Percentiles rank a stretch among this genome's conserved stretches.
phyloP scores from a whole-genome alignment of 2,329 filamentous ascomycete genomes.

The Nothopassalora personata region DNA sequence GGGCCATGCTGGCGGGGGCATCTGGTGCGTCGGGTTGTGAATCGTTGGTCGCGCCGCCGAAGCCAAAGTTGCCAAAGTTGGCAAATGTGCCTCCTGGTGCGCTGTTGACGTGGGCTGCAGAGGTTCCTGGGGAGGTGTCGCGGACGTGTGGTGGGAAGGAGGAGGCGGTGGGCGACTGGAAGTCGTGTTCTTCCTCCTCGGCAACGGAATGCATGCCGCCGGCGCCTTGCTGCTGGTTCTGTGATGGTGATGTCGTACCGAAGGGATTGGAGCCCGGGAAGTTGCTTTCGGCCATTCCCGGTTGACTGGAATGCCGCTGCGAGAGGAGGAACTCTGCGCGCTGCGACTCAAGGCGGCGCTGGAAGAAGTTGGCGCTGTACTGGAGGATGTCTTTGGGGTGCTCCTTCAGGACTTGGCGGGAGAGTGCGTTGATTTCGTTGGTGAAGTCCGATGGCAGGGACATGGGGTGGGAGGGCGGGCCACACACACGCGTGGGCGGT shows the following conservation, averaged over 20 bases:
- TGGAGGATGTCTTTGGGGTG: slow-evolving; percentile 61
- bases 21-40: slow-evolving; percentile 32
- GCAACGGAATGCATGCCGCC: slow-evolving; percentile 57
- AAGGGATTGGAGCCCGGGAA: slow-evolving; percentile 81
- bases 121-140: slow-evolving; percentile 44
- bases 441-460: slow-evolving; percentile 51
- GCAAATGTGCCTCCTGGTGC: slow-evolving; percentile 25
- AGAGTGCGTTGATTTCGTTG: slow-evolving; percentile 59
- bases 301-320: slow-evolving; percentile 42
- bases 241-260: slow-evolving; percentile 41
- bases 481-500: no score
- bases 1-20: slow-evolving; percentile 44
- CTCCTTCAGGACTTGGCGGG: slow-evolving; percentile 54
- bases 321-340: slow-evolving; percentile 52
- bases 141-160: slow-evolving; percentile 41
- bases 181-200: slow-evolving; percentile 76
- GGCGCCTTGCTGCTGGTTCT: slow-evolving; percentile 35
- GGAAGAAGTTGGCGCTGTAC: slow-evolving; percentile 66
- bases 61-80: slow-evolving; percentile 36
- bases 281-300: slow-evolving; percentile 63
- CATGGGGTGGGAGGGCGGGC: slow-evolving; percentile 20
- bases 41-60: slow-evolving; percentile 19
- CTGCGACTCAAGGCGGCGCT: slow-evolving; percentile 60
- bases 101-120: slow-evolving; percentile 32
- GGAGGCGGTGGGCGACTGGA: slow-evolving; percentile 65